Percentiles rank a stretch among this genome's conserved stretches.
phyloP scores from a whole-genome alignment of 108 stramenopile genomes.

The Licmophora abbreviata region DNA sequence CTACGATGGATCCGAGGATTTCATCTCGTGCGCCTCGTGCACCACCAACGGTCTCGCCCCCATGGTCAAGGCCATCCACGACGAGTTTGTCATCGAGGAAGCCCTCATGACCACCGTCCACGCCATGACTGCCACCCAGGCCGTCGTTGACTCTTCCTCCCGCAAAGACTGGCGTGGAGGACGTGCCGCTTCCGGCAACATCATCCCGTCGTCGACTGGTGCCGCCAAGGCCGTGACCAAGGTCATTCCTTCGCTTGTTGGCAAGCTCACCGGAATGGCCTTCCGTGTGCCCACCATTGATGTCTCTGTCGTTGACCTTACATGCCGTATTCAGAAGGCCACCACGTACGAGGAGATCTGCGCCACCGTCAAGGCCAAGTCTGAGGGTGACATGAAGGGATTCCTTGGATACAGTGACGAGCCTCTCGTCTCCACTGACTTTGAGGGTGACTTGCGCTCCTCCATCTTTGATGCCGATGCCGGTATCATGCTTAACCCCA shows the following conservation, averaged over 20 bases:
- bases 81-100: conserved; percentile 95
- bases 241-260: conserved; percentile 96
- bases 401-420: conserved; percentile 99
- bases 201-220: conserved; percentile 99
- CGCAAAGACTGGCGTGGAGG: conserved; percentile 99
- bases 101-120: conserved; percentile 99
- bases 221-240: conserved; percentile 99
- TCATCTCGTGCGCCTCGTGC: conserved; percentile 98
- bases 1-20: conserved; percentile 90
- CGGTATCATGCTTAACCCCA: conserved; percentile 94
- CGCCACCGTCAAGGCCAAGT: conserved; percentile 83
- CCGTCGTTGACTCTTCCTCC: conserved; percentile 97
- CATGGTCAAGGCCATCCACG: conserved; percentile 97
- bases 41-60: conserved; percentile 99
- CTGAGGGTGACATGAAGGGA: conserved; percentile 95
- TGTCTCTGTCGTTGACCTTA: conserved; percentile 98
- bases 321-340: conserved; percentile 73
- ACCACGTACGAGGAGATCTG: conserved; percentile 98
- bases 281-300: conserved; percentile 99
- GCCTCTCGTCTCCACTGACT: conserved; percentile 95
- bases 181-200: conserved; percentile 98
- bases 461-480: conserved; percentile 99
- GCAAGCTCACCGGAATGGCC: conserved; percentile 99
- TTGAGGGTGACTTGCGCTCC: conserved; percentile 90
- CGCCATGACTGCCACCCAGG: conserved; percentile 99